Percentiles rank a stretch among this genome's conserved stretches.
These are phyloP conservation scores for Penicillium palitans DNA, from an alignment of 2,329 filamentous ascomycete genomes.

Conservation along the genomic window DNA sequence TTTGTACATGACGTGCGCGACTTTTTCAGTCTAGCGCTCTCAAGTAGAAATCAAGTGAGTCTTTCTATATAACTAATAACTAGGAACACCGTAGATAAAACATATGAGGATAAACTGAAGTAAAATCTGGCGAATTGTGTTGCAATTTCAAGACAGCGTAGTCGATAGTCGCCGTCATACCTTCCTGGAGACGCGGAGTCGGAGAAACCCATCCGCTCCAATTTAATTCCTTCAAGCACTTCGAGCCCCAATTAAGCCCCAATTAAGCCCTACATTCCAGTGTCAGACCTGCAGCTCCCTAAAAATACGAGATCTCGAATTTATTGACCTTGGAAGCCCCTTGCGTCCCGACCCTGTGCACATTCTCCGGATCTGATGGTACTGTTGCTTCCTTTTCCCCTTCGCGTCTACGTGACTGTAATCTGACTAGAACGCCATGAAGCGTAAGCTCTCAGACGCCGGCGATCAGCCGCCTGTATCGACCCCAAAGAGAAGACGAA, in stretches of 20 bases:
- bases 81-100: neutral
- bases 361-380: slow-evolving; percentile 37
- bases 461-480: slow-evolving; percentile 35
- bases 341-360: slow-evolving; percentile 30
- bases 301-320: slow-evolving; percentile 6
- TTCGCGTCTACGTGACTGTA: slow-evolving; percentile 16
- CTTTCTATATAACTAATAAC: neutral
- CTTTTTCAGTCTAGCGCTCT: neutral
- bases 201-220: slow-evolving; percentile 33
- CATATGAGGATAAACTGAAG: neutral
- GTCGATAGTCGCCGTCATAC: neutral
- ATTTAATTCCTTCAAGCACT: slow-evolving; percentile 18
- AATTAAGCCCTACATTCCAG: slow-evolving; percentile 7
- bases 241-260: neutral
- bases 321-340: slow-evolving; percentile 17
- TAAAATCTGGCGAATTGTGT: neutral
- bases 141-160: too few relatives aligned
- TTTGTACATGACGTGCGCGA: neutral
- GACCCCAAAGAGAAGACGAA: slow-evolving; percentile 44
- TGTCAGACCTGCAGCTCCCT: slow-evolving; percentile 10
- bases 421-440: slow-evolving; percentile 35
- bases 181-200: slow-evolving; percentile 18
- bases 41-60: neutral
- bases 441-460: slow-evolving; percentile 45
- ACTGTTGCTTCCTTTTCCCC: slow-evolving; percentile 29